Conservation (phyloP, 345 rosid species). For the Mercurialis annua region DNA sequence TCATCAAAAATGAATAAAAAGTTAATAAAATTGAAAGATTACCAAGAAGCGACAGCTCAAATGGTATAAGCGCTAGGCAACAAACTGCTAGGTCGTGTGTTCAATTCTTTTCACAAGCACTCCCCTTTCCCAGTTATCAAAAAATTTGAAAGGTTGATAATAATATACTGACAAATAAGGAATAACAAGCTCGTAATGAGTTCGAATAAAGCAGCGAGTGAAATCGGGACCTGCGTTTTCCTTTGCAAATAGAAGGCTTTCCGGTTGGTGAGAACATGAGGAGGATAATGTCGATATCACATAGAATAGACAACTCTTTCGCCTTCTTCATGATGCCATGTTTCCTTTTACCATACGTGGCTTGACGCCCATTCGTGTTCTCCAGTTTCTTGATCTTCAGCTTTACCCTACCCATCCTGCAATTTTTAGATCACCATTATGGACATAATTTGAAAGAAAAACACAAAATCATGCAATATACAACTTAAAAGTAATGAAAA, state of each 20-base stretch:
- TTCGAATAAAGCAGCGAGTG: not conserved
- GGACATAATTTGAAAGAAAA: not conserved
- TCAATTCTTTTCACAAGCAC: too few relatives aligned
- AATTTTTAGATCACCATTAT: not conserved
- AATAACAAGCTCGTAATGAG: too few relatives aligned
- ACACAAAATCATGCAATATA: not conserved
- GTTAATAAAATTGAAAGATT: not conserved
- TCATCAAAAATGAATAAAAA: not conserved
- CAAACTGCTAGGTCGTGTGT: too few relatives aligned
- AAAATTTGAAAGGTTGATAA: too few relatives aligned
- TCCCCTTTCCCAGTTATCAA: too few relatives aligned
- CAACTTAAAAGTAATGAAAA: not conserved
- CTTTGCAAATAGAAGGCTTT: constrained; percentile 56
- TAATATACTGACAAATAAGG: too few relatives aligned
- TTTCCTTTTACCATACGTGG: constrained; percentile 66
- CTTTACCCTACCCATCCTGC: constrained; percentile 84
- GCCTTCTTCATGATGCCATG: constrained; percentile 80
- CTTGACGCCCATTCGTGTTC: constrained; percentile 63
- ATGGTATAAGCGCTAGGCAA: not conserved
- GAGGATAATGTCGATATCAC: constrained; percentile 65
- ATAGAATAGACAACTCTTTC: constrained; percentile 62
- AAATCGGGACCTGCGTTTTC: constrained; percentile 46
- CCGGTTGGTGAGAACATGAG: constrained; percentile 80
- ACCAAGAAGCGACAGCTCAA: not conserved
- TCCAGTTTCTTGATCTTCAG: constrained; percentile 68